Evolutionary conservation across 2,329 filamentous ascomycete species (phyloP), one percentile per base, ranked within the genome.

Genomic region (Mycosphaerella sp.): DNA sequence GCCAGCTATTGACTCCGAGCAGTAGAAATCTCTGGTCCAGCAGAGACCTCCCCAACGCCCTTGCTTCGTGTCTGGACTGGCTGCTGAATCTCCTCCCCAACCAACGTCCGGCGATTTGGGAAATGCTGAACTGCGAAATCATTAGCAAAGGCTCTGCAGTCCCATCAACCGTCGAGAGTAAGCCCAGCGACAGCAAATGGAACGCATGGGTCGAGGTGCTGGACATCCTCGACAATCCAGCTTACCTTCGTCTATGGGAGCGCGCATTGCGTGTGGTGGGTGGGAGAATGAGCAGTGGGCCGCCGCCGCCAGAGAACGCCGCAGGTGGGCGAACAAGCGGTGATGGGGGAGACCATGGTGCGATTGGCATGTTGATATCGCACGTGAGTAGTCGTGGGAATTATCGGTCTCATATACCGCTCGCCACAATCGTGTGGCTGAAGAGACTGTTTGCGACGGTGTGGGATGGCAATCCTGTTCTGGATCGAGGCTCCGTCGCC

Each of bases 141-240:
- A 53, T 60, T 47, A 60, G 56, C 52, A 59, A 56, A 52, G 60
- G 60, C 10, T 53, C 49, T 40, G 54, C 54, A 12, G 57, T 46
- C 43, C 56, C 58, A 2, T 41, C 56, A 32, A 53, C 45, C 32
- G 41, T 31, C 21, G 54, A 57, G 31, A 56, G 39, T 40, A 50
- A 48, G 50, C 60, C 60, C 4, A 40, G 21, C 7, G 57, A 61
- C 38, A 54, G 54, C 23, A 51, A 40, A 14, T 56, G 55, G 48
- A 56, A 60, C 31, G 55, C 46, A 9, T 60, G 58, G 58, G 34
- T 56, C n/a, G 45, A 46, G 10, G 53, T 56, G 14, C 54, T 62
- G n/a, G 54, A 62, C 29, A 45, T 45, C 3, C 32, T 62, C 3
- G 48, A 62, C 17, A 45, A 57, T 21, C 49, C 56, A 36, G 49